Evolutionary conservation across 768 basidiomycete species (phyloP).

Genomic region (Rhodotorula paludigena): DNA sequence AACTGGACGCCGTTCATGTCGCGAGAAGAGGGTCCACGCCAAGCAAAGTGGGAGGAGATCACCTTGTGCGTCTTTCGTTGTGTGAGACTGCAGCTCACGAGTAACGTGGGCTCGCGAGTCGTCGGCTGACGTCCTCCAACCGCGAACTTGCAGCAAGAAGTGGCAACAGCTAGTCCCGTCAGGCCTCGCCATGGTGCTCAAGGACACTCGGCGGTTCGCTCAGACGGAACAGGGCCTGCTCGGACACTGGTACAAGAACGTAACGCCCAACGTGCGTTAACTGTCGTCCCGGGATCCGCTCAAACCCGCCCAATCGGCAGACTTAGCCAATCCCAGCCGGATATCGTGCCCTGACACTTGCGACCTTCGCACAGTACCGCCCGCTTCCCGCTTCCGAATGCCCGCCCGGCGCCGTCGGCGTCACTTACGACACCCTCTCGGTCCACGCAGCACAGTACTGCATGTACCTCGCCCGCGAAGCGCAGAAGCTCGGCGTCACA

Average conservation of each 20-base stretch:
- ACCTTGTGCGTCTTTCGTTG: conserved; percentile 31
- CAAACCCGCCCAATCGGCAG: too few species aligned
- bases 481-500: conserved; percentile 50
- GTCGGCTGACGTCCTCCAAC: too few species aligned
- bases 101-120: too few species aligned
- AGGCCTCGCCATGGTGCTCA: conserved; percentile 19
- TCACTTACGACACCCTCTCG: conserved; percentile 53
- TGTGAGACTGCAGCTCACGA: too few species aligned
- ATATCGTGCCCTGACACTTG: too few species aligned
- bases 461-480: conserved; percentile 52
- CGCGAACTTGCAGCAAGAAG: not conserved
- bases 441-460: conserved; percentile 56
- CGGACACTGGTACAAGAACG: conserved; percentile 28
- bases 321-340: too few species aligned
- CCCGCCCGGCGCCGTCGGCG: conserved; percentile 44
- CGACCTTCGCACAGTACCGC: conserved; percentile 17
- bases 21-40: conserved; percentile 26
- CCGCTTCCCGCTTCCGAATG: not conserved
- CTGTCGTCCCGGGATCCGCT: not conserved
- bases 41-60: conserved; percentile 21
- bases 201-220: conserved; percentile 16
- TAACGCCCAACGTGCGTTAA: conserved; percentile 11
- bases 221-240: conserved; percentile 4
- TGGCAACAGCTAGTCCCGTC: conserved; percentile 15
- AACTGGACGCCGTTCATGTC: conserved; percentile 45